These are phyloP conservation scores for Chaetothyriales sp. DNA, from an alignment of 2,329 filamentous ascomycete genomes.

Conservation along the genomic window DNA sequence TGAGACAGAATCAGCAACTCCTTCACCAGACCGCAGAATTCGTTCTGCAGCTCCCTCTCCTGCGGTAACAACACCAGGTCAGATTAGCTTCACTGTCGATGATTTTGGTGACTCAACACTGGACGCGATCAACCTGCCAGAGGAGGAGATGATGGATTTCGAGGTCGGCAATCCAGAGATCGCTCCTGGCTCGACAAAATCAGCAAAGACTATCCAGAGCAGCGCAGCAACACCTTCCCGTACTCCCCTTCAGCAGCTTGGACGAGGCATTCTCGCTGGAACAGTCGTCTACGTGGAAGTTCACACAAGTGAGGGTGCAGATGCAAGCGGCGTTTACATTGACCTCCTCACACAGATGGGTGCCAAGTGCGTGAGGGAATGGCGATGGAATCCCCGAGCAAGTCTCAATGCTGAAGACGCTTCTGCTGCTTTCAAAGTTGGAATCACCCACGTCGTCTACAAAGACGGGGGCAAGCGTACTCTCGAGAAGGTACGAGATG, in stretches of 20 bases:
- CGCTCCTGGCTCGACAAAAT: background rate
- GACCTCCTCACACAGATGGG: slow-evolving; percentile 71
- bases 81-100: slow-evolving; percentile 13
- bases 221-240: slow-evolving; percentile 7
- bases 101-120: slow-evolving; percentile 17
- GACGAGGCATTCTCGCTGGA: slow-evolving; percentile 44
- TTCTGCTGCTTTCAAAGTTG: slow-evolving; percentile 39
- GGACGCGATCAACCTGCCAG: slow-evolving; percentile 14
- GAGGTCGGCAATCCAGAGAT: background rate
- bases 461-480: slow-evolving; percentile 75
- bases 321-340: slow-evolving; percentile 68
- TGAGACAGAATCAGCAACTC: background rate
- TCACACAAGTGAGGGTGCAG: slow-evolving; percentile 64
- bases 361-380: slow-evolving; percentile 61
- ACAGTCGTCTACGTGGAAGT: slow-evolving; percentile 74
- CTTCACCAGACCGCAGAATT: slow-evolving; percentile 11
- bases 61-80: slow-evolving; percentile 13
- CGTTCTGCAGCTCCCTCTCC: slow-evolving; percentile 15
- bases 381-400: slow-evolving; percentile 57
- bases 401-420: slow-evolving; percentile 23
- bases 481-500: slow-evolving; percentile 63
- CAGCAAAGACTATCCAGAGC: slow-evolving; percentile 1
- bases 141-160: slow-evolving; percentile 9
- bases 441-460: slow-evolving; percentile 79
- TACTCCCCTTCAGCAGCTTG: slow-evolving; percentile 12